Conservation (phyloP, 768 basidiomycete species). For the Leccinum longicurvipes region DNA sequence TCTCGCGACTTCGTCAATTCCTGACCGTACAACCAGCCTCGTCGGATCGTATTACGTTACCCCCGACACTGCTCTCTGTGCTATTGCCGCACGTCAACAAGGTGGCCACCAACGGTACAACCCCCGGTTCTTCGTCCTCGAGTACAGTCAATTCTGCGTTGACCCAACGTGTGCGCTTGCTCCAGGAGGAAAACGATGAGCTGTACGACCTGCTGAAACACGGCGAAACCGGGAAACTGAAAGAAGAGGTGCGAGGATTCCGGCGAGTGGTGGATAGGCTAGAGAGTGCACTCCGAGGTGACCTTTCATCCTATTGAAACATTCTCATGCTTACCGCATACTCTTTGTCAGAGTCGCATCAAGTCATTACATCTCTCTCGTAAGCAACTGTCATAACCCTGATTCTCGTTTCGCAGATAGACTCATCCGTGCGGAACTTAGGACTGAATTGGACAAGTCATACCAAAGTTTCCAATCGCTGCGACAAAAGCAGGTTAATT, state of each 20-base stretch:
- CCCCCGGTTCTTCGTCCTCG: constrained; percentile 35
- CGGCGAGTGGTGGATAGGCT: constrained; percentile 64
- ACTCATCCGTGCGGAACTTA: constrained; percentile 31
- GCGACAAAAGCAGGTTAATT: constrained; percentile 37
- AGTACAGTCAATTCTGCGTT: constrained; percentile 70
- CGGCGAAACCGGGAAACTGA: constrained; percentile 75
- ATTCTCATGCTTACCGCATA: constrained; percentile 5
- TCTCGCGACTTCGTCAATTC: constrained; percentile 64
- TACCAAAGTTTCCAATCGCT: constrained; percentile 57
- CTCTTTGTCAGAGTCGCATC: constrained; percentile 65
- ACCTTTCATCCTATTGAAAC: constrained; percentile 6
- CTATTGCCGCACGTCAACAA: constrained; percentile 64
- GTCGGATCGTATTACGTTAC: constrained; percentile 64
- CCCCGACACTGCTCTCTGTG: constrained; percentile 65
- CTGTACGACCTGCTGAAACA: constrained; percentile 70
- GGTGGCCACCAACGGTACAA: constrained; percentile 29
- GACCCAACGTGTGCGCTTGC: constrained; percentile 63
- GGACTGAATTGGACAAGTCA: constrained; percentile 74
- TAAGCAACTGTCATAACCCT: constrained; percentile 38
- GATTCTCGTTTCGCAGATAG: constrained; percentile 7
- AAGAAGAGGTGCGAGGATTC: constrained; percentile 75
- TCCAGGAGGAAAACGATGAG: constrained; percentile 89
- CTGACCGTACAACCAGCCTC: constrained; percentile 59
- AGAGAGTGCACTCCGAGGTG: constrained; percentile 77
- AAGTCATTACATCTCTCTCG: constrained; percentile 68